Percentiles rank a stretch among this genome's conserved stretches.
phyloP scores from a whole-genome alignment of 176 grass and related monocot genomes.

The Carex cristatella region DNA sequence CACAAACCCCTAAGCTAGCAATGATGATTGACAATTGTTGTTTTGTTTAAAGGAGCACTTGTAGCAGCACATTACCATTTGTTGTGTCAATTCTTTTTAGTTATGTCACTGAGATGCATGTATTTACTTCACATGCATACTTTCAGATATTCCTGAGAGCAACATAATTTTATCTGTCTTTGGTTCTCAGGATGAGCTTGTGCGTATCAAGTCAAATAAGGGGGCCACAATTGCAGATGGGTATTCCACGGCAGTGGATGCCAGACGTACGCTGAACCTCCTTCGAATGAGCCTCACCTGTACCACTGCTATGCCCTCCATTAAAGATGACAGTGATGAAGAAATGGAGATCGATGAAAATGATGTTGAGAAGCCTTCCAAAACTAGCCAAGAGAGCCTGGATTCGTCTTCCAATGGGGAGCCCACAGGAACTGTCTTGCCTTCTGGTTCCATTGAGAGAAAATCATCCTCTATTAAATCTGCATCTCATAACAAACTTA shows the following conservation, averaged over 20 bases:
- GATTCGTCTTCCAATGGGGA: conserved; percentile 30
- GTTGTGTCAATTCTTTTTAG: not conserved
- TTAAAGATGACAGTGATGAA: conserved; percentile 89
- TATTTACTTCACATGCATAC: not conserved
- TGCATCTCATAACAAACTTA: not conserved
- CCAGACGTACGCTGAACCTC: conserved; percentile 73
- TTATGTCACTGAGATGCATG: not conserved
- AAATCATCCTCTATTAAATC: not conserved
- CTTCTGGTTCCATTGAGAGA: not conserved
- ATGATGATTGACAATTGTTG: not conserved
- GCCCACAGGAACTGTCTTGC: not conserved
- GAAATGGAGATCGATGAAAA: conserved; percentile 99
- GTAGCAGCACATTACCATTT: not conserved
- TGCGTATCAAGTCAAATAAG: conserved; percentile 78
- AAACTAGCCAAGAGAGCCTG: conserved; percentile 21
- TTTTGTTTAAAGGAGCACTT: not conserved
- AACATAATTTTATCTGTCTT: conserved; percentile 19
- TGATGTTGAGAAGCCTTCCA: conserved; percentile 63
- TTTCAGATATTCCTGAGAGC: not conserved
- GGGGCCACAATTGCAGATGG: conserved; percentile 34
- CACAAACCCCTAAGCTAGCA: no score
- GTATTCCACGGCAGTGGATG: conserved; percentile 59
- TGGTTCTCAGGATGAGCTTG: conserved; percentile 74
- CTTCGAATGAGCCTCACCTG: conserved; percentile 82
- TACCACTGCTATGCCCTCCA: conserved; percentile 49